Conservation (phyloP, 2,329 filamentous ascomycete species). For the Neofusicoccum cordaticola region DNA sequence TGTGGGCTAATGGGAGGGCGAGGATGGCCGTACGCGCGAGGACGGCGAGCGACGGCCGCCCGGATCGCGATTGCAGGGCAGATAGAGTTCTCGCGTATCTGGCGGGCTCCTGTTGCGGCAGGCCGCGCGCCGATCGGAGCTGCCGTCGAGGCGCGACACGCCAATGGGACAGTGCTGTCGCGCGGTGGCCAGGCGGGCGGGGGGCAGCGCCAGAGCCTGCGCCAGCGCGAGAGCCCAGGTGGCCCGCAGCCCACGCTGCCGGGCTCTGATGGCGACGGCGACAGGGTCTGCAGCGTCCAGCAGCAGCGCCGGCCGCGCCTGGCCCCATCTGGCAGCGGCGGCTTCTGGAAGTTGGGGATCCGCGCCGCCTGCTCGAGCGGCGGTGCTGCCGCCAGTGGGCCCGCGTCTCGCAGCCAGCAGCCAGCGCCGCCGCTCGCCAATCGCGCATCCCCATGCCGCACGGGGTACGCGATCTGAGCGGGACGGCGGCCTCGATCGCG, state of each 20-base stretch:
- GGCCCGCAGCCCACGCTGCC: too few species aligned
- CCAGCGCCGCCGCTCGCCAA: background rate
- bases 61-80: slow-evolving; percentile 3
- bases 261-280: too few species aligned
- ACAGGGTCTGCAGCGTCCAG: too few species aligned
- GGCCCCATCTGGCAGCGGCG: too few species aligned
- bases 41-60: background rate
- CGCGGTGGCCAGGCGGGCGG: background rate
- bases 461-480: slow-evolving; percentile 1
- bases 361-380: too few species aligned
- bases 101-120: background rate
- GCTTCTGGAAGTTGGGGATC: too few species aligned
- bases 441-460: background rate
- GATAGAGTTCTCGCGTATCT: slow-evolving; percentile 16
- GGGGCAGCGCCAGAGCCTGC: too few species aligned
- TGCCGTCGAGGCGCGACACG: background rate
- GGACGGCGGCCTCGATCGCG: background rate
- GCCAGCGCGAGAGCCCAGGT: too few species aligned
- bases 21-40: background rate
- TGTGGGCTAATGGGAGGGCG: slow-evolving; percentile 2
- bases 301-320: too few species aligned
- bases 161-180: background rate
- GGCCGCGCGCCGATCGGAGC: background rate
- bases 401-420: too few species aligned
- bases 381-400: too few species aligned